Evolutionary conservation across 768 basidiomycete species (phyloP).

Genomic region (Tephrocybe sp.): DNA sequence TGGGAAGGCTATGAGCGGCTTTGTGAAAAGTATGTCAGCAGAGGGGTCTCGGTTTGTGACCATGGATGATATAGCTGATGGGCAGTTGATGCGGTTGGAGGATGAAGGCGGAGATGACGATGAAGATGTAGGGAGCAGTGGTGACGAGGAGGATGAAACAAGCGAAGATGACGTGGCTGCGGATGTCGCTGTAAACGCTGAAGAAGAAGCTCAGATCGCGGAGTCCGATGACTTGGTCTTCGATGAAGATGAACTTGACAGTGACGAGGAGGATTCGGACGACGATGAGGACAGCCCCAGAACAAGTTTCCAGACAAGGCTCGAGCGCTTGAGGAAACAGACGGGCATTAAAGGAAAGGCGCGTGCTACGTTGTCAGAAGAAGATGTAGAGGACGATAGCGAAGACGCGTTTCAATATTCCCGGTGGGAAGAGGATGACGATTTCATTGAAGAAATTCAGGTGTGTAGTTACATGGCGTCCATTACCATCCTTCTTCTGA

Average conservation of each 20-base stretch:
- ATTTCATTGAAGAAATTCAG: slow-evolving; percentile 50
- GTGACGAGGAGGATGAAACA: slow-evolving; percentile 22
- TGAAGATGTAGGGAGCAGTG: slow-evolving; percentile 15
- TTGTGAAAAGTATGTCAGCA: slow-evolving; percentile 21
- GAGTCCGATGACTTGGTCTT: slow-evolving; percentile 25
- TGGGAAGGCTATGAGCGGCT: slow-evolving; percentile 45
- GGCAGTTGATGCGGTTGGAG: slow-evolving; percentile 52
- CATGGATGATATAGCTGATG: slow-evolving; percentile 68
- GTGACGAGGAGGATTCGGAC: slow-evolving; percentile 33
- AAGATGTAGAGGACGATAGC: slow-evolving; percentile 26
- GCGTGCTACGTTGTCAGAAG: slow-evolving; percentile 20
- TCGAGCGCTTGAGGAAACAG: slow-evolving; percentile 35
- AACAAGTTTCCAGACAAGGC: slow-evolving; percentile 43
- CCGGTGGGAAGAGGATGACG: slow-evolving; percentile 54
- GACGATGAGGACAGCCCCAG: slow-evolving; percentile 36
- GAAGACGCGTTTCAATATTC: slow-evolving; percentile 32
- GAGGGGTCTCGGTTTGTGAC: slow-evolving; percentile 37
- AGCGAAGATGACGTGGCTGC: slow-evolving; percentile 30
- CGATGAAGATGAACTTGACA: slow-evolving; percentile 29
- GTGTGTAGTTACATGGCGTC: slow-evolving; percentile 30
- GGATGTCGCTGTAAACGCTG: slow-evolving; percentile 38
- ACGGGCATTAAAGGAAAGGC: slow-evolving; percentile 19
- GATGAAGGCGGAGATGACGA: slow-evolving; percentile 55
- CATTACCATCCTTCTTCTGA: background rate
- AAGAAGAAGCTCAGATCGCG: slow-evolving; percentile 44